Conservation (phyloP, 352 stramenopile genomes). For the Globisporangium takayamanum region DNA sequence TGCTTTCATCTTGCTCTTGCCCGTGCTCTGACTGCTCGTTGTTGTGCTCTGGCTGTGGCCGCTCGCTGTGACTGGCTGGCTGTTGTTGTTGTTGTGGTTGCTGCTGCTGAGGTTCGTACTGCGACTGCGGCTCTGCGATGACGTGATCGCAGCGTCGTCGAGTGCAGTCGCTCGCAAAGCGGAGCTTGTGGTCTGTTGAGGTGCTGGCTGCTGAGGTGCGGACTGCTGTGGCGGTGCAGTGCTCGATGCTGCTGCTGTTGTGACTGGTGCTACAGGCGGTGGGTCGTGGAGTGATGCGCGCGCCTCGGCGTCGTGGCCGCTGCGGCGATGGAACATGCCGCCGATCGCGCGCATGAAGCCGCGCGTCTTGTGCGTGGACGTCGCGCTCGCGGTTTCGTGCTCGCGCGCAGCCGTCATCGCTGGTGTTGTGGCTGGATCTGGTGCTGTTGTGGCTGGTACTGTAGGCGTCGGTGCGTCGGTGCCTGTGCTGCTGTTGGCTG, state of each 20-base stretch:
- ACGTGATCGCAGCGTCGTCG: constrained; percentile 14
- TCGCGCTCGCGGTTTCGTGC: constrained; percentile 3
- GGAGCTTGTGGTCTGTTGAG: not conserved
- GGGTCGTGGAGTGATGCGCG: constrained; percentile 8
- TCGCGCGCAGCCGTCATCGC: not conserved
- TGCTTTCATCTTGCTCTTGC: constrained; percentile 1
- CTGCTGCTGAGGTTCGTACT: constrained; percentile 1
- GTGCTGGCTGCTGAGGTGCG: not conserved
- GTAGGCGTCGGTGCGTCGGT: not conserved
- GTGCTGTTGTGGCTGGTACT: not conserved
- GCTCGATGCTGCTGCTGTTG: not conserved
- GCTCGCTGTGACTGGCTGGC: not conserved
- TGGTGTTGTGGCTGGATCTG: not conserved
- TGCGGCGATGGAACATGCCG: constrained; percentile 37
- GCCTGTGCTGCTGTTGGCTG: not conserved
- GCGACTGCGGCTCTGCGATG: not conserved
- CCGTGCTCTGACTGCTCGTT: not conserved
- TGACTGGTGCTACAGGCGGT: not conserved
- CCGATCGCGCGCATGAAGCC: constrained; percentile 44
- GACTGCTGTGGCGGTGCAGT: not conserved
- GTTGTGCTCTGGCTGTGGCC: not conserved
- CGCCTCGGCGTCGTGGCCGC: constrained; percentile 10
- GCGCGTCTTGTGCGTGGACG: constrained; percentile 21
- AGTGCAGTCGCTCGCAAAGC: constrained; percentile 22
- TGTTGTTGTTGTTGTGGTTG: not conserved